Base-by-base conservation (phyloP, 768 basidiomycete species). In the Termitomyces sp. region DNA sequence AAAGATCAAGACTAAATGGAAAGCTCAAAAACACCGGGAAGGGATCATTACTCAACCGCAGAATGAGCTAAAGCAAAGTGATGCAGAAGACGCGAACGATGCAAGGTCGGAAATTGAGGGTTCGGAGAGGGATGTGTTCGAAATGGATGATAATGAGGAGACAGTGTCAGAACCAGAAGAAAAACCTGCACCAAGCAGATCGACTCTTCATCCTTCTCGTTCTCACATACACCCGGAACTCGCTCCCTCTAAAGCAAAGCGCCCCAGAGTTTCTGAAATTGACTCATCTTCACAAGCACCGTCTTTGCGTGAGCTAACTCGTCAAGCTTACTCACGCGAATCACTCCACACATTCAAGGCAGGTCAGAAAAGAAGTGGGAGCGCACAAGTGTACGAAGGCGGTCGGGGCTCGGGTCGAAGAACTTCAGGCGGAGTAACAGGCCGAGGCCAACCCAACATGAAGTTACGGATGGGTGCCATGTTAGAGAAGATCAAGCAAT, bases 401-500 rank as follows among this genome's bases (percentile, higher is more conserved):
- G 65, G 55, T 56, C 50, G 67, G 59, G 58, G 66, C 8, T 36
- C 33, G 34, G 54, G 58, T 50, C 67, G 69, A 61, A 64, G 65
- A 36, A 61, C 65, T 55, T 66, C 67, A 57, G 65, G 67, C 57
- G 68, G 72, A 42, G 72, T 70, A 53, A 72, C 69, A 63, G 75
- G 77, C 44, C 70, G 75, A 59, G 79, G 77, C n/a, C 79, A 82
- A 55, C 79, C 81, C 22, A 75, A 80, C 68, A 95, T 96, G 93
- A 89, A 88, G 66, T 72, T 89, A 51, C 86, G 93, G 52, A 95
- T 96, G 92, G 84, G 85, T 61, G 86, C 83, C 31, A 79, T 96
- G 79, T 80, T 96, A 58, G 91, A 93, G 70, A 87, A 88, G 73
- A 94, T 96, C 63, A 89, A 91, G 70, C 81, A 80, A 50, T 81